Base-by-base conservation (phyloP, 2,329 filamentous ascomycete genomes). In the Hypoxylon sp. region DNA sequence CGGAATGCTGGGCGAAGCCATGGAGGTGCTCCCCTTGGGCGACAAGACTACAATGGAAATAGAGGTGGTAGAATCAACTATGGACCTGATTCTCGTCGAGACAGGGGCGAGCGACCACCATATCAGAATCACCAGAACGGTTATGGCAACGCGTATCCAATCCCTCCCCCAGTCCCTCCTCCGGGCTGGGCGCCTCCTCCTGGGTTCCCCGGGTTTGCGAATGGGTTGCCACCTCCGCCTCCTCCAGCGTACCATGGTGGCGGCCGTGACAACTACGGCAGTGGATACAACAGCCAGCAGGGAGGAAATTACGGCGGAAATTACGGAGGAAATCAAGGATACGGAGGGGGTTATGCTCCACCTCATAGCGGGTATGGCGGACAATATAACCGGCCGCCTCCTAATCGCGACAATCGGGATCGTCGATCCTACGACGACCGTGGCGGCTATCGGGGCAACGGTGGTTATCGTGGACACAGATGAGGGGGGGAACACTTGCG, bases 1-100 rank as follows among this genome's bases (percentile, higher is more conserved):
- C 76, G 81, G 45, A 80, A 82, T 53, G 78, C 80, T 15, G 86
- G 90, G n/a, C 82, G 90, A 43, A 82, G 80, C 36, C 84, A 84
- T 63, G 88, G 89, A 8, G 89, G 89, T 25, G 87, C 79, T 4
- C 85, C 85, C 12, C 75, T 89, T 9, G 67, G 66, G 7, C 65
- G 66, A 7, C 59, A 63, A 31, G 44, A 54, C 46, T 62, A 60
- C 38, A 58, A 66, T 23, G 66, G 57, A 25, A 55, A 54, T n/a
- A 54, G 67, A 29, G 58, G 65, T 40, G 65, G 58, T 6, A 63
- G 66, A 32, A 67, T 69, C 25, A 67, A 69, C 43, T 70, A 67
- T 32, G 68, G 67, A 8, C 66, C 66, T 11, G 66, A 68, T 44
- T 65, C 62, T 41, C 61, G 66, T 27, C 60, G 62, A 42, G 62